Evolutionary conservation across 2,329 filamentous ascomycete genomes (phyloP).

Genomic region (Scorias spongiosa): DNA sequence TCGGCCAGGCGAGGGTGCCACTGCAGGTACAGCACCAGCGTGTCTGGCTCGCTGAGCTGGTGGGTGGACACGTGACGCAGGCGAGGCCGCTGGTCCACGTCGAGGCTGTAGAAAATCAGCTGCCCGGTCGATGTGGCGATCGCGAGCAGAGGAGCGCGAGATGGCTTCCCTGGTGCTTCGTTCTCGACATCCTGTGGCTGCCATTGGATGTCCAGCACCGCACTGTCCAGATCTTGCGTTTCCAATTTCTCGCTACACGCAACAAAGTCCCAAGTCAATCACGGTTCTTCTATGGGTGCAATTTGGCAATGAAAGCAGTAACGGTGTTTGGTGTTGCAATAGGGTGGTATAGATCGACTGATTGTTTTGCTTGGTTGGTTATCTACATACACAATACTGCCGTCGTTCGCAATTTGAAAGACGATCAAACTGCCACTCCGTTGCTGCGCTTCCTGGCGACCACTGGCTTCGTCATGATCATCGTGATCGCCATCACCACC

Average conservation of each 20-base stretch:
- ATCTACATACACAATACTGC: conserved; percentile 39
- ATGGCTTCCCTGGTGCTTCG: conserved; percentile 7
- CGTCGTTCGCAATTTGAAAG: conserved; percentile 35
- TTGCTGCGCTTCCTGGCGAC: conserved; percentile 7
- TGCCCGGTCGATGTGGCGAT: conserved; percentile 65
- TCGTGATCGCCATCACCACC: conserved; percentile 3
- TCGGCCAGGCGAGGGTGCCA: conserved; percentile 49
- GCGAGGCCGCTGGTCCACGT: conserved; percentile 2
- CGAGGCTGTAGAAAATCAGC: conserved; percentile 47
- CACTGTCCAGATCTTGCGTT: conserved; percentile 49
- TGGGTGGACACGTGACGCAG: conserved; percentile 28
- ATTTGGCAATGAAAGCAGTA: neutral
- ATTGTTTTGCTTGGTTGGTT: neutral
- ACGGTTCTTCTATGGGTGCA: neutral
- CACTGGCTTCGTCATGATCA: conserved; percentile 4
- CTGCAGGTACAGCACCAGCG: conserved; percentile 55
- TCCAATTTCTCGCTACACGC: conserved; percentile 8
- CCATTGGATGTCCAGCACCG: conserved; percentile 77
- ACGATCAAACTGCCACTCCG: conserved; percentile 62
- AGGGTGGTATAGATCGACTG: neutral
- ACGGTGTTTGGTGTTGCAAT: neutral
- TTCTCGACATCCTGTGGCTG: conserved; percentile 27
- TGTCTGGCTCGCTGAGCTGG: conserved; percentile 38
- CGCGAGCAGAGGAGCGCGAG: conserved; percentile 41
- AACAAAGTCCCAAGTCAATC: neutral